These are phyloP conservation scores for Bacterosira constricta DNA, from an alignment of 108 stramenopile species.

Conservation along the genomic window DNA sequence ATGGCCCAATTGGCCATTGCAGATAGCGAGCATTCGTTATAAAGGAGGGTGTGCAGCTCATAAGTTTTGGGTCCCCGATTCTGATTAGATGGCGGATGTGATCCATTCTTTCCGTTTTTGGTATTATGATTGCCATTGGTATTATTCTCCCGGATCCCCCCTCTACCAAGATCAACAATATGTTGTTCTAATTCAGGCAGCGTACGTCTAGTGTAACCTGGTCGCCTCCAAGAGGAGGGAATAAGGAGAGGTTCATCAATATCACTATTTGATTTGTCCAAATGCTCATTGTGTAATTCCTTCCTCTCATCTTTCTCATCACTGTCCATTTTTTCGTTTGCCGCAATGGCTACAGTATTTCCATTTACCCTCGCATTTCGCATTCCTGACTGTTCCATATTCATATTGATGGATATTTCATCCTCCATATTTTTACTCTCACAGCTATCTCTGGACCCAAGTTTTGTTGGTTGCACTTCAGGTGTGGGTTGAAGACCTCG, in stretches of 20 bases:
- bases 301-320: no score
- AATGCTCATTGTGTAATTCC: no score
- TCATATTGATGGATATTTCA: background rate
- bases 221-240: constrained; percentile 32
- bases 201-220: constrained; percentile 21
- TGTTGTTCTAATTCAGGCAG: constrained; percentile 26
- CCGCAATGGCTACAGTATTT: background rate
- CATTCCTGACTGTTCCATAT: background rate
- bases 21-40: constrained; percentile 54
- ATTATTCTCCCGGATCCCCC: background rate
- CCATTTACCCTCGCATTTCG: background rate
- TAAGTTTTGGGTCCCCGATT: background rate
- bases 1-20: constrained; percentile 54
- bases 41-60: constrained; percentile 19
- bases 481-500: background rate
- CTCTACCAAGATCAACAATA: background rate
- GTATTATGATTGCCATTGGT: background rate
- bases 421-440: background rate
- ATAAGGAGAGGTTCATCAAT: constrained; percentile 12
- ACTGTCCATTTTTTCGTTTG: no score
- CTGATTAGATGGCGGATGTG: background rate
- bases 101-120: background rate
- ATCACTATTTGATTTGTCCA: no score
- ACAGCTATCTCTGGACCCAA: background rate
- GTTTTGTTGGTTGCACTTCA: background rate